Evolutionary conservation across 306 rosid species (phyloP).

Genomic region (Rubus idaeus): DNA sequence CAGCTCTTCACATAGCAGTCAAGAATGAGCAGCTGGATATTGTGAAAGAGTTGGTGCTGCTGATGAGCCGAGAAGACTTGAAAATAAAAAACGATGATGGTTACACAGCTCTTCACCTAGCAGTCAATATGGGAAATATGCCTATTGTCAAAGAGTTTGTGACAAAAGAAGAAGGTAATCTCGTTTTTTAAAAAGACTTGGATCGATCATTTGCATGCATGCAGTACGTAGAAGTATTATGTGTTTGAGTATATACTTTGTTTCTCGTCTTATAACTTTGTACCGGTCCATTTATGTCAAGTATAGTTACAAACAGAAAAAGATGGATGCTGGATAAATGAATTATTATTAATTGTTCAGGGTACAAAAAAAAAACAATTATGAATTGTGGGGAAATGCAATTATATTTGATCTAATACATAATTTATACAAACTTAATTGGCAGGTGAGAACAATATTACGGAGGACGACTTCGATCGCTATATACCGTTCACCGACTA

Average conservation of each 20-base stretch:
- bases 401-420: too few relatives aligned
- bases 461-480: background rate
- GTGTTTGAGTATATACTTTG: background rate
- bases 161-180: background rate
- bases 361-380: background rate
- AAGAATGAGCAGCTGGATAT: background rate
- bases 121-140: background rate
- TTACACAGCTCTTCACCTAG: background rate
- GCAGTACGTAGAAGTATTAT: too few relatives aligned
- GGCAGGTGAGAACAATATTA: background rate
- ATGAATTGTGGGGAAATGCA: background rate
- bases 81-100: background rate
- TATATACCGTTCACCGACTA: background rate
- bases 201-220: background rate
- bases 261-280: background rate
- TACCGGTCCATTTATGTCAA: too few relatives aligned
- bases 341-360: background rate
- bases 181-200: too few relatives aligned
- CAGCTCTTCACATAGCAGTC: conserved; percentile 2
- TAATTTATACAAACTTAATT: background rate
- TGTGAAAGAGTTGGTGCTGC: background rate
- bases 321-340: background rate
- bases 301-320: too few relatives aligned
- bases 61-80: background rate
- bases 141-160: background rate